phyloP scores from a whole-genome alignment of 2,329 filamentous ascomycete genomes.

The Dendryphion nanum region DNA sequence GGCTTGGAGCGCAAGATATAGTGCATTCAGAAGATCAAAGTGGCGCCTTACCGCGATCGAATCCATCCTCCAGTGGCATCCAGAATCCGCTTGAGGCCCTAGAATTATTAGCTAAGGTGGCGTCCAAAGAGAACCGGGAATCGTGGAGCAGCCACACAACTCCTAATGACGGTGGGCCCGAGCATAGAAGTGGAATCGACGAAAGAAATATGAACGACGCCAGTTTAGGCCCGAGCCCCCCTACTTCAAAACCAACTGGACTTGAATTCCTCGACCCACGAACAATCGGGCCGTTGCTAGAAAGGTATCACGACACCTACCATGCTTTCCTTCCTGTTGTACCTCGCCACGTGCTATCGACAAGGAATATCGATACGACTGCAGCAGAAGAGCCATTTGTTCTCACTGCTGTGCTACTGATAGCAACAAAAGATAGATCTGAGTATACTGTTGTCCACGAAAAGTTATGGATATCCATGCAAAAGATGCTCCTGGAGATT shows the following conservation, averaged over 20 bases:
- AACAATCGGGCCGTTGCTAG: neutral
- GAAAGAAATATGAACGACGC: neutral
- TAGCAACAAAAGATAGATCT: constrained; percentile 7
- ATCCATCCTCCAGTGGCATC: neutral
- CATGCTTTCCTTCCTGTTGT: constrained; percentile 7
- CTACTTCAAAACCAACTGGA: neutral
- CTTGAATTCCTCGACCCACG: neutral
- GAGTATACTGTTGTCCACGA: constrained; percentile 4
- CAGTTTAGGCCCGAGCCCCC: neutral
- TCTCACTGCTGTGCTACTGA: constrained; percentile 7
- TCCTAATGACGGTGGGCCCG: neutral
- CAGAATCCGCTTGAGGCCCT: constrained; percentile 8
- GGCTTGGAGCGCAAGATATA: neutral
- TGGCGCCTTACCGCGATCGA: neutral
- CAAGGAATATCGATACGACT: constrained; percentile 2
- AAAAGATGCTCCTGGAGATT: constrained; percentile 4
- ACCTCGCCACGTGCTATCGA: constrained; percentile 2
- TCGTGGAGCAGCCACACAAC: neutral
- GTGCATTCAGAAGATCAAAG: neutral
- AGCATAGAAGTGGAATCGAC: neutral
- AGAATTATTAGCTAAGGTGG: constrained; percentile 6
- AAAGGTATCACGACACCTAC: constrained; percentile 7
- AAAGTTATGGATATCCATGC: constrained; percentile 6
- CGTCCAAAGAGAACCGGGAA: constrained; percentile 2
- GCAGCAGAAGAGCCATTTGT: constrained; percentile 5